A percentile compares a stretch with the other conserved stretches of the same genome.
Conservation (phyloP, 768 basidiomycete genomes). For the Xerocomellus intermedius region DNA sequence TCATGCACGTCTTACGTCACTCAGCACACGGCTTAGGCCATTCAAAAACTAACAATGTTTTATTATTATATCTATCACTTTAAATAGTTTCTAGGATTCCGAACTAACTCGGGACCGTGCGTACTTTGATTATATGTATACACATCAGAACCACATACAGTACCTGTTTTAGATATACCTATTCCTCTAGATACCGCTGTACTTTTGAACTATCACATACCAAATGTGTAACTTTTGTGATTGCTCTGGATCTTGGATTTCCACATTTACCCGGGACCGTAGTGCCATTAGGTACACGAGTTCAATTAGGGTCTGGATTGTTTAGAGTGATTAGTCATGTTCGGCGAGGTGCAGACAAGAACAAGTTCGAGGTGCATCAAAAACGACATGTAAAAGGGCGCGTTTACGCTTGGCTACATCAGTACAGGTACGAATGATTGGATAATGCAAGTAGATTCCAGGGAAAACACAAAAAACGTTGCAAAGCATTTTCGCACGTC, state of each 20-base stretch:
- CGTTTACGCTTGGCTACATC: conserved; percentile 1
- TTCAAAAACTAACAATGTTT: conserved; percentile 1
- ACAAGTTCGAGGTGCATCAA: not conserved
- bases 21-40: conserved; percentile 3
- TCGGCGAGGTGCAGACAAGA: not conserved
- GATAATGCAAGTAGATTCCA: not conserved
- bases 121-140: conserved; percentile 8
- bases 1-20: conserved; percentile 13
- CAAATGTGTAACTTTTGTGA: conserved; percentile 6
- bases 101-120: conserved; percentile 16
- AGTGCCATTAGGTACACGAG: conserved; percentile 4
- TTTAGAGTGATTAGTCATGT: conserved; percentile 2
- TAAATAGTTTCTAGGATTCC: conserved; percentile 13
- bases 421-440: not conserved
- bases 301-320: conserved; percentile 1
- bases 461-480: not conserved
- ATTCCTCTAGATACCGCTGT: conserved; percentile 7
- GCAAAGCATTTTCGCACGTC: conserved; percentile 14
- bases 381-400: conserved; percentile 9
- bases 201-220: conserved; percentile 13
- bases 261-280: not conserved
- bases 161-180: conserved; percentile 10
- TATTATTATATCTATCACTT: conserved; percentile 24
- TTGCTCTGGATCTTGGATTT: conserved; percentile 3
- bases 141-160: not conserved